Evolutionary conservation across 768 basidiomycete genomes (phyloP), one percentile per base, ranked within the genome.

Genomic region (Agaricus subrufescens): DNA sequence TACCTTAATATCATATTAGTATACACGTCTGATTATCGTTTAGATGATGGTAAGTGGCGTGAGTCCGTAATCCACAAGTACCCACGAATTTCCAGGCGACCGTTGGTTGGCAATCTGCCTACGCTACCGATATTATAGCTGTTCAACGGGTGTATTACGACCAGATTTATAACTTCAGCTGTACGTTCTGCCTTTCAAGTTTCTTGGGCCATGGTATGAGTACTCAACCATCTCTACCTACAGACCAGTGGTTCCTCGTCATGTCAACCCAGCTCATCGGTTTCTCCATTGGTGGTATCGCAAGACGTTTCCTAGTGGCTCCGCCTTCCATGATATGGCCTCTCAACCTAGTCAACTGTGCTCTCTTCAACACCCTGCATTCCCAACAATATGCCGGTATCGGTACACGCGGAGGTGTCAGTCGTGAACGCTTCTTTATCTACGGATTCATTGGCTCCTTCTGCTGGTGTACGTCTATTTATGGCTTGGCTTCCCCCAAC

Each of bases 361-460:
- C 88, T 2, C 65, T 78, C 2, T 89, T 91, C 71, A 91, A 91
- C 62, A 90, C 89, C 1, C 74, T 91, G 0, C 88, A 91, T 69
- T 83, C 84, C 0, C 80, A 84, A 52, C 71, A 78, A 53, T 87
- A 87, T 60, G 75, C 82, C 3, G 88, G 88, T 46, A 78, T 78
- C 8, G 83, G 85, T 11, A 73, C 68, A n/a, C 75, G 78, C 39
- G 80, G 72, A 25, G 87, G 87, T 38, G 69, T 87, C 43, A 81
- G 78, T 56, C 81, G 90, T 51, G 84, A 87, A 63, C 77, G 81
- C 11, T 91, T 88, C 73, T 91, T 91, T 68, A 58, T 81, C 49
- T 83, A 78, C 60, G 82, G 71, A 1, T 86, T 86, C 65, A 61
- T 77, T 12, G 78, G 70, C 42, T 82, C 82, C 9, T 77, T 78